Evolutionary conservation across 805 yeast species (phyloP).

Genomic region (Suhomyces prunicola): DNA sequence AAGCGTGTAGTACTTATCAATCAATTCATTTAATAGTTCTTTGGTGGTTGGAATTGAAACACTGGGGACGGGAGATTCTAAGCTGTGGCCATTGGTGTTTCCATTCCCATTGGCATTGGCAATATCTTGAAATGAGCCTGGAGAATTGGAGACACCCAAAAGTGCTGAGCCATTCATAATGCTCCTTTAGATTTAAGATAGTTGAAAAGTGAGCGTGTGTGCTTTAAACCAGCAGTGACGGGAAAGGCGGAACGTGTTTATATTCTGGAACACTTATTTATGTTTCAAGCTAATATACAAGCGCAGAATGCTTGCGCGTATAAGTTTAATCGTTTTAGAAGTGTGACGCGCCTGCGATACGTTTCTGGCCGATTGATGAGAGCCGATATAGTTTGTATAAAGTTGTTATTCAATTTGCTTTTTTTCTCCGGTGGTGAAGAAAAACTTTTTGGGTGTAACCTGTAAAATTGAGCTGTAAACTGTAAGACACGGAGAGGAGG

Average conservation of each 20-base stretch:
- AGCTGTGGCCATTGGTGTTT: not conserved
- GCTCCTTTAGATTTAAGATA: not conserved
- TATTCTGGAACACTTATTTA: not conserved
- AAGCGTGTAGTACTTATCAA: slow-evolving; percentile 26
- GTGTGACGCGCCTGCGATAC: not conserved
- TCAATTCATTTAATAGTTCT: slow-evolving; percentile 23
- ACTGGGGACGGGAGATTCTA: not conserved
- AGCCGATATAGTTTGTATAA: not conserved
- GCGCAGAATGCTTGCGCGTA: not conserved
- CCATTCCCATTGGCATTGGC: not conserved
- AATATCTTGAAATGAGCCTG: not conserved
- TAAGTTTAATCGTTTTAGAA: not conserved
- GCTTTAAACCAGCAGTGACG: not conserved
- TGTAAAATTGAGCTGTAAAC: not conserved
- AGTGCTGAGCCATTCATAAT: not conserved
- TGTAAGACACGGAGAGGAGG: not conserved
- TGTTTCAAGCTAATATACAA: not conserved
- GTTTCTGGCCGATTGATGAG: not conserved
- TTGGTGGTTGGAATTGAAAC: slow-evolving; percentile 19
- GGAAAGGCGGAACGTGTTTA: not conserved
- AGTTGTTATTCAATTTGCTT: slow-evolving; percentile 1
- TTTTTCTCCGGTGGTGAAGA: slow-evolving; percentile 2
- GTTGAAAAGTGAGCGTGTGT: not conserved
- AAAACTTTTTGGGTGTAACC: slow-evolving; percentile 4
- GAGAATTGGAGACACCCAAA: not conserved